phyloP scores from a whole-genome alignment of 371 early-diverging fungal species.

The Aphelidium insulamus region DNA sequence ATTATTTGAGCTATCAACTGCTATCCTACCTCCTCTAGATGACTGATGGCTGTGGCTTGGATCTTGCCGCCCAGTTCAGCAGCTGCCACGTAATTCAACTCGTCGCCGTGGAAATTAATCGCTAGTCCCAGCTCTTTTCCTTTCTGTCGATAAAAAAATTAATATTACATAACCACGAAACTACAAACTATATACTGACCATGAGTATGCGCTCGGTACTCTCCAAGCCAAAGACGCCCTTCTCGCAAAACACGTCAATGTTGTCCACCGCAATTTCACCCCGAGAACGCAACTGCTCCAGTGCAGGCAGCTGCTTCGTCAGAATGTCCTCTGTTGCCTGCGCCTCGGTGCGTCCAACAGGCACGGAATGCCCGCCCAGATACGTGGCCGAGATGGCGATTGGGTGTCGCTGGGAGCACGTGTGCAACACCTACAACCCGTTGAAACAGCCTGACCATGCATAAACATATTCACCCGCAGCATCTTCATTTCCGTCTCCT shows the following conservation, averaged over 20 bases:
- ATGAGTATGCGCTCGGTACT: neutral
- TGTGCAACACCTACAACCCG: no score
- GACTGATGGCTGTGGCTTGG: slow-evolving; percentile 2
- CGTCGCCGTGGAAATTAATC: slow-evolving; percentile 5
- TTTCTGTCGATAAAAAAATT: no score
- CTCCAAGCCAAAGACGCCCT: slow-evolving; percentile 4
- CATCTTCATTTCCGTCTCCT: slow-evolving; percentile 4
- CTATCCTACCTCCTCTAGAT: slow-evolving; percentile 2
- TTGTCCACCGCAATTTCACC: slow-evolving; percentile 1
- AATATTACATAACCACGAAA: no score
- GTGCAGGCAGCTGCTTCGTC: slow-evolving; percentile 1
- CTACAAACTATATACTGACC: no score
- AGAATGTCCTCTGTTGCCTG: slow-evolving; percentile 1
- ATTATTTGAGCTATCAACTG: neutral
- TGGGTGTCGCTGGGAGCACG: no score
- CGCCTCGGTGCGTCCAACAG: slow-evolving; percentile 1
- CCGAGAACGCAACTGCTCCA: no score
- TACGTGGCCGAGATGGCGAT: slow-evolving; percentile 2
- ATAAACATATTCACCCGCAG: slow-evolving; percentile 1
- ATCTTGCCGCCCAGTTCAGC: slow-evolving; percentile 1
- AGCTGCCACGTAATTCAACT: slow-evolving; percentile 1
- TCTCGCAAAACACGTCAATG: slow-evolving; percentile 3
- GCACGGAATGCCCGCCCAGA: slow-evolving; percentile 4
- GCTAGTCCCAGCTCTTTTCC: slow-evolving; percentile 1
- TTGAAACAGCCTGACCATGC: no score